Evolutionary conservation across 2,329 filamentous ascomycete genomes (phyloP), one percentile per base, ranked within the genome.

Genomic region (Curvularia sp.): DNA sequence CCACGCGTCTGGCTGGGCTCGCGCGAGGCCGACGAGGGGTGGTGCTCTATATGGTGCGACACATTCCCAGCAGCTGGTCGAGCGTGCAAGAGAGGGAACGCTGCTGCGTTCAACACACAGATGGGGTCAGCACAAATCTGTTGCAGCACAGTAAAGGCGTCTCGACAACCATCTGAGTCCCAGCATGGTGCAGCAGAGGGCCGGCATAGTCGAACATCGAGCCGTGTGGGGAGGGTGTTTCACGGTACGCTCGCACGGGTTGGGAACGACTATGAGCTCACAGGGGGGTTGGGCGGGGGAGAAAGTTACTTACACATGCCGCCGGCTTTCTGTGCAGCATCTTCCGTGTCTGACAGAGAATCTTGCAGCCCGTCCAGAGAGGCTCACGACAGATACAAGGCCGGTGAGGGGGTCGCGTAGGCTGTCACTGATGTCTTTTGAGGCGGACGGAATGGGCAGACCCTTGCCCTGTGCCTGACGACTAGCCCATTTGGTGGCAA

Each of bases 1-100:
- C 81, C 81, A 59, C 81, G 76, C 55, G 77, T 80, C 61, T 79
- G 70, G 55, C 78, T 79, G 47, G 77, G 74, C 58, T 82, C 80
- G 59, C 77, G 78, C 42, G 74, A 74, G 59, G 74, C 69, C 47
- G 64, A 64, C 25, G 67, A 68, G 61, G 71, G 65, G 55, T 65
- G 52, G 21, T 71, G 53, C 21, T 71, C 71, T 68, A 71, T 67
- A 70, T 77, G 74, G 73, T 77, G 74, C 69, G 75, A 74, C 74
- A 67, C 66, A 63, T 67, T 74, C 63, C 71, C 74, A 64, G 74
- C 70, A 72, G 69, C 65, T 60, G 70, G 74, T 73, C 74, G 73
- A 67, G 74, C 69, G 71, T 77, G 74, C 68, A 76, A 69, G 67
- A 74, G 71, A 64, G 74, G 75, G 67, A 72, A 72, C 70, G 74